Conservation (phyloP, 768 basidiomycete genomes). For the Rhodosporidiobolus odoratus region DNA sequence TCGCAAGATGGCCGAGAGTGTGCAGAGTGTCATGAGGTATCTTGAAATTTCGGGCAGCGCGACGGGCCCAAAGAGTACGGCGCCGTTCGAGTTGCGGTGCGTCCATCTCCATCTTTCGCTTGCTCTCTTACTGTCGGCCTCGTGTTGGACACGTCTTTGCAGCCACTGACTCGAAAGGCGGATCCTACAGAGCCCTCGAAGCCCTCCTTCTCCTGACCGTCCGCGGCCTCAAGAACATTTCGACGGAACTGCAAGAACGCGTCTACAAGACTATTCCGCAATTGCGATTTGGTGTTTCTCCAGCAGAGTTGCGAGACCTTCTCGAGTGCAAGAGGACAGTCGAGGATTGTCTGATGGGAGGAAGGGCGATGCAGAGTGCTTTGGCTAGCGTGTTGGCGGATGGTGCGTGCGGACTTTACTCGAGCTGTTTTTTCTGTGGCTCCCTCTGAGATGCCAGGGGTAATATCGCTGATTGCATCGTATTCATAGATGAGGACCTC, state of each 20-base stretch:
- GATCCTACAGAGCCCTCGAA: constrained; percentile 19
- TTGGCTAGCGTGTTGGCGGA: constrained; percentile 17
- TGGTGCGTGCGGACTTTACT: too few relatives aligned
- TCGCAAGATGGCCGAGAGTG: constrained; percentile 9
- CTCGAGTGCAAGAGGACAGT: constrained; percentile 32
- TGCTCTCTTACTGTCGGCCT: neutral
- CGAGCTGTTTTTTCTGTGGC: neutral
- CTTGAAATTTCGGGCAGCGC: constrained; percentile 14
- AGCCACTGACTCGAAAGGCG: too few relatives aligned
- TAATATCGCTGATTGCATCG: neutral
- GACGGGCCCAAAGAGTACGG: neutral
- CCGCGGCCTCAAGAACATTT: constrained; percentile 20
- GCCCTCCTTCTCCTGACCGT: constrained; percentile 30
- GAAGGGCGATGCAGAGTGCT: constrained; percentile 26
- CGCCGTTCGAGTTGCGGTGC: constrained; percentile 33
- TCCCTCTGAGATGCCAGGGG: neutral
- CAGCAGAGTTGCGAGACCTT: constrained; percentile 29
- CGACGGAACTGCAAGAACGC: constrained; percentile 19
- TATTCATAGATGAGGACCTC: constrained; percentile 28
- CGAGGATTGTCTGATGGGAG: constrained; percentile 25
- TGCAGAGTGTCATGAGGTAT: constrained; percentile 22
- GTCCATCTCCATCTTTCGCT: neutral
- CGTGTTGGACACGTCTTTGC: neutral
- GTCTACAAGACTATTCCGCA: constrained; percentile 22
- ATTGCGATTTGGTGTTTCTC: constrained; percentile 28